Base-by-base conservation (phyloP, 805 yeast genomes). In the Saturnispora diversa region DNA sequence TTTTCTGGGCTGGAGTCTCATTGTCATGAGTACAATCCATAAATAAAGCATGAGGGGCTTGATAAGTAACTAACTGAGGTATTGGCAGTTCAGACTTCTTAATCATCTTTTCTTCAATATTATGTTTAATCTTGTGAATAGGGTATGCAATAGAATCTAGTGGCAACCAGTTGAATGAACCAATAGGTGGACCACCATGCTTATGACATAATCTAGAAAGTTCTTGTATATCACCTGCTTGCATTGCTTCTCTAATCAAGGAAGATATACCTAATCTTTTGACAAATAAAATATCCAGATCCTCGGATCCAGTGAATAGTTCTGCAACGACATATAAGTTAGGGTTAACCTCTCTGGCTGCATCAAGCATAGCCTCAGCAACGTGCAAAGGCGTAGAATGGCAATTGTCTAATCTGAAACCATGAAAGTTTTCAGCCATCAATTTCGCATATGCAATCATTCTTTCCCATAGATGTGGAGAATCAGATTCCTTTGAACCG, bases 11-110 rank as follows among this genome's bases (percentile, higher is more conserved):
- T 2, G 97, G 95, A 16, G 78, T 80, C 62, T 87, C 92, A 55
- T 90, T 90, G 59, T 90, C 98, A 59, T 90, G 98, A 2, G 97
- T 88, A 54, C 97, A 90, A 56, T 92, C 97, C 97, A 92, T 90
- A 51, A 90, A 82, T 51, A 92, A 66, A 0, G 97, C 96, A 62
- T 87, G 97, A 4, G 95, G 94, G n/a, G 80, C 76, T 32, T 79
- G 74, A 4, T 80, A 69, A 2, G 77, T 68, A 35, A 90, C 67
- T 8, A 75, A 66, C 48, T 70, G 70, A 2, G 94, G 90, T 36
- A 84, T 70, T 44, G 76, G 77, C 45, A 82, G 63, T 55, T 82
- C 87, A 5, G 87, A 75, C 19, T 64, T 67, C 25, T 69, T 58
- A 31, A 54, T 61, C 8, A 56, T 51, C 42, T 53, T 56, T 39